phyloP scores from a whole-genome alignment of 352 stramenopile genomes.

The Saprolegnia parasitica region DNA sequence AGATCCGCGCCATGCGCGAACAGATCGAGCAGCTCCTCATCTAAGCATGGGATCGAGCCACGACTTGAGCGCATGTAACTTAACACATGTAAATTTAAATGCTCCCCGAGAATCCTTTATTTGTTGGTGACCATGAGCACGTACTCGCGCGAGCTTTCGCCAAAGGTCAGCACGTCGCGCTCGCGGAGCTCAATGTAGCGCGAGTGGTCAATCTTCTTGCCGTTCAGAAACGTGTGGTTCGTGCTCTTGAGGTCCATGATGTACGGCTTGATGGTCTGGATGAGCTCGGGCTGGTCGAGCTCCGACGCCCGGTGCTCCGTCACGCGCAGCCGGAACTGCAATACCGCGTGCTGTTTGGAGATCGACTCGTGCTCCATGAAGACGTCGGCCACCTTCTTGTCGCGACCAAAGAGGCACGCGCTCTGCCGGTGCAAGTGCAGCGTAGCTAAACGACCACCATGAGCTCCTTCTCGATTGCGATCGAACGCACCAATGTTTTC shows the following conservation, averaged over 20 bases:
- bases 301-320: slow-evolving; percentile 26
- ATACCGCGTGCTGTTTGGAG: slow-evolving; percentile 96
- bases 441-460: slow-evolving; percentile 60
- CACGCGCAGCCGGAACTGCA: slow-evolving; percentile 88
- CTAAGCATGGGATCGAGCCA: slow-evolving; percentile 68
- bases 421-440: slow-evolving; percentile 95
- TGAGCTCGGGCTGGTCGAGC: slow-evolving; percentile 47
- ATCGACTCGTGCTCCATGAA: slow-evolving; percentile 91
- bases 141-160: slow-evolving; percentile 96
- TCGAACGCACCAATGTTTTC: slow-evolving; percentile 55
- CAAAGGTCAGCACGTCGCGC: slow-evolving; percentile 96
- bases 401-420: slow-evolving; percentile 91
- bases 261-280: slow-evolving; percentile 88
- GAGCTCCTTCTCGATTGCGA: slow-evolving; percentile 22
- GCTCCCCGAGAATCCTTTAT: background rate
- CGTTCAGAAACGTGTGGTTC: slow-evolving; percentile 98
- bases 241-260: slow-evolving; percentile 98
- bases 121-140: slow-evolving; percentile 82
- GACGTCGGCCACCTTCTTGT: slow-evolving; percentile 94
- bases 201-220: slow-evolving; percentile 86
- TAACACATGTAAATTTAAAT: slow-evolving; percentile 28
- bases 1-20: slow-evolving; percentile 99
- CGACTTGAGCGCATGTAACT: slow-evolving; percentile 27
- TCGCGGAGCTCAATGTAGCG: slow-evolving; percentile 96
- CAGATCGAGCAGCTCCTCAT: slow-evolving; percentile 99